Evolutionary conservation across 2,329 filamentous ascomycete species (phyloP), one percentile per base, ranked within the genome.

Genomic region (Colletotrichum sp.): DNA sequence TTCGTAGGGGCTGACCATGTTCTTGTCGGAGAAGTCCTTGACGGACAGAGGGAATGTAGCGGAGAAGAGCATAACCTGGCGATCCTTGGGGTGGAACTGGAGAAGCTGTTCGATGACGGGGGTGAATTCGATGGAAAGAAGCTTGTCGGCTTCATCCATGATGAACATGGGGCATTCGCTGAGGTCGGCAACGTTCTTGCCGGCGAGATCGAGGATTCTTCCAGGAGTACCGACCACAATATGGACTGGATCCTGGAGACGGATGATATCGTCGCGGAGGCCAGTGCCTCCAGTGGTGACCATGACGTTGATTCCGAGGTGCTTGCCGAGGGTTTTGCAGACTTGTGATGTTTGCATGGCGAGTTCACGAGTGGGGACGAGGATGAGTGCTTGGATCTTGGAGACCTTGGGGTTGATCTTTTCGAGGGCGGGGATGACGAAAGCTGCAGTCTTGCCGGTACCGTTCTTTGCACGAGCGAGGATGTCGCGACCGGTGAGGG

Each of bases 101-200:
- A 99, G 90, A 26, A 99, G 90, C 85, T 99, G 96, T 86, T 99
- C 98, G 80, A 99, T 98, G 78, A 98, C 96, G 30, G 96, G 96
- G 8, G 97, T 99, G 84, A 99, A 99, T 84, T 99, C 97, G 76
- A 95, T 92, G 8, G 97, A 99, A 67, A 99, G 91, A 77, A 99
- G 93, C 89, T 99, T 99, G 87, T 99, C 97, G 71, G 97, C 97
- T 86, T 99, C 97, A 83, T 99, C 97, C 97, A 99, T 99, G 87
- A 99, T 95, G 84, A 99, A 99, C 83, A 98, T 99, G 81, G 96
- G 94, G 84, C 97, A 99, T 87, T 98, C 94, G 81, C 96, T 98
- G 66, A 99, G 91, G 86, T 99, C 97, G 78, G 97, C 97, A 76
- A 99, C 96, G 79, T 95, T 96, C 88, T 99, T 99, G 85, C 96